Percentiles rank a stretch among this genome's conserved stretches.
phyloP scores from a whole-genome alignment of 371 early-diverging fungal species.

The Mortierella sp. region DNA sequence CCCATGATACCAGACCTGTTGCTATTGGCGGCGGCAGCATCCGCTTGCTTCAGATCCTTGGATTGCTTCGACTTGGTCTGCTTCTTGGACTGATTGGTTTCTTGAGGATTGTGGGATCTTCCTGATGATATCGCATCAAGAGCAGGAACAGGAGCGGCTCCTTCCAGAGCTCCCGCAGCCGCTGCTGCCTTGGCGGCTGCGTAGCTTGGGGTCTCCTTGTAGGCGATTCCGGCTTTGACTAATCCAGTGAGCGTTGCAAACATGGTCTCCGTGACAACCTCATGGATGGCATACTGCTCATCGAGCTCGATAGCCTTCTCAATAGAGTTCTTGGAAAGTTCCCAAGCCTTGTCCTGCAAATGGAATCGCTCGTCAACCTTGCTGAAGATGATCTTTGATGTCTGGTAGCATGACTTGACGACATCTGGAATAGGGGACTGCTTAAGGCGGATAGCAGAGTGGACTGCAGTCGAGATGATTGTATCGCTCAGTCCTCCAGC shows the following conservation, averaged over 20 bases:
- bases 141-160: neutral
- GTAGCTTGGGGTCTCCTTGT: constrained; percentile 69
- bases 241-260: constrained; percentile 66
- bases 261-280: constrained; percentile 63
- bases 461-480: constrained; percentile 62
- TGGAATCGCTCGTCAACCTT: constrained; percentile 65
- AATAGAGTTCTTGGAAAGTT: constrained; percentile 61
- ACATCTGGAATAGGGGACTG: constrained; percentile 76
- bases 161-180: constrained; percentile 4
- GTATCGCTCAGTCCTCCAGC: constrained; percentile 52
- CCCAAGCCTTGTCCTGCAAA: constrained; percentile 66
- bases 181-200: constrained; percentile 14
- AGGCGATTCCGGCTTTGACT: constrained; percentile 72
- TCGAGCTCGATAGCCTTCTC: constrained; percentile 68
- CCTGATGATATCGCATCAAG: neutral
- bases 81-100: constrained; percentile 11
- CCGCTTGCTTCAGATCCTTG: constrained; percentile 10
- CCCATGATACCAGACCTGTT: neutral
- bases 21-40: neutral
- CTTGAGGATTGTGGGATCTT: constrained; percentile 29
- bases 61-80: constrained; percentile 1
- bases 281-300: constrained; percentile 70
- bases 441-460: constrained; percentile 71
- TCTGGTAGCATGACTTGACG: constrained; percentile 59
- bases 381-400: constrained; percentile 58